Conservation (phyloP, 2,329 filamentous ascomycete species). For the Phaeosphaeriaceae sp. region DNA sequence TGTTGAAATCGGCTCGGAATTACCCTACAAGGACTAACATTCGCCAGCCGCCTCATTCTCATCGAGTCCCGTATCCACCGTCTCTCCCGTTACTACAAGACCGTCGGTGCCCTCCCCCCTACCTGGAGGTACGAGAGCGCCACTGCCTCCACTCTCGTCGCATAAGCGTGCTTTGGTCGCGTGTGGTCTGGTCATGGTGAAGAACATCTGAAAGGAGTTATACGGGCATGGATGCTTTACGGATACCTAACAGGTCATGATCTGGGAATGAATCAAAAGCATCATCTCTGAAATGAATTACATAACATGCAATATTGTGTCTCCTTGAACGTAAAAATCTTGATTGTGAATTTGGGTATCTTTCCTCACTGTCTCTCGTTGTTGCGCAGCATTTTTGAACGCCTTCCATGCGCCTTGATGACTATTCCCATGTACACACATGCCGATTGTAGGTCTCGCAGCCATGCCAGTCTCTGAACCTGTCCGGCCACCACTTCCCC, state of each 20-base stretch:
- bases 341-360: conserved; percentile 26
- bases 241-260: conserved; percentile 43
- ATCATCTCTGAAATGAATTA: conserved; percentile 36
- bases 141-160: conserved; percentile 68
- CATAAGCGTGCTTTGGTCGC: conserved; percentile 49
- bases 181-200: conserved; percentile 29
- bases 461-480: not conserved
- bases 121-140: conserved; percentile 99
- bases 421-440: not conserved
- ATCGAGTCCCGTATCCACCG: conserved; percentile 99
- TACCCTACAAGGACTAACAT: conserved; percentile 14
- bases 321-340: conserved; percentile 12
- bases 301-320: conserved; percentile 13
- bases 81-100: conserved; percentile 99
- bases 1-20: conserved; percentile 10
- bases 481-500: not conserved
- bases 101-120: conserved; percentile 80
- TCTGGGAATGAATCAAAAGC: conserved; percentile 49
- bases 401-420: not conserved
- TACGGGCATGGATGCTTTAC: conserved; percentile 45
- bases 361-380: conserved; percentile 8
- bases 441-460: conserved; percentile 49
- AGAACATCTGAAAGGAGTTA: conserved; percentile 45
- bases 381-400: conserved; percentile 13
- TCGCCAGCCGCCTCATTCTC: conserved; percentile 84